phyloP scores from a whole-genome alignment of 495 filamentous ascomycete genomes.

The Elasticomyces elasticus region DNA sequence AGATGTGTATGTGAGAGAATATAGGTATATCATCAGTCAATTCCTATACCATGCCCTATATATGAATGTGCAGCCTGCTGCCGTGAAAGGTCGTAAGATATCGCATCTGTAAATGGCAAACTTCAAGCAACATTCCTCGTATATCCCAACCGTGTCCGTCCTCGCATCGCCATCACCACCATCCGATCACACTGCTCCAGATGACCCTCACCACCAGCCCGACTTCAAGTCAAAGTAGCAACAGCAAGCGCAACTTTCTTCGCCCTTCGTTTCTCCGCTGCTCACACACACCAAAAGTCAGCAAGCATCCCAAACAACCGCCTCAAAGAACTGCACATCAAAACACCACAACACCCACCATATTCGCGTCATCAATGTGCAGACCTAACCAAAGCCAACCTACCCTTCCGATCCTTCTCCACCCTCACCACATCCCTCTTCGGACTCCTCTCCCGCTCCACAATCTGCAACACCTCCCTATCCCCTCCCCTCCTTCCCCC shows the following conservation, averaged over 20 bases:
- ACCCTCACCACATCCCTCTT: slow-evolving; percentile 47
- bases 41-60: no score
- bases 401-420: slow-evolving; percentile 81
- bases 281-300: not conserved
- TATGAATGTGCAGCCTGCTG: no score
- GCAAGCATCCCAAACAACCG: not conserved
- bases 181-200: no score
- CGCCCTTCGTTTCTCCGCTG: not conserved
- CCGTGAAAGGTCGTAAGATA: no score
- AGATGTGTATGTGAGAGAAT: no score
- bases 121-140: no score
- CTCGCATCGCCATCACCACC: no score
- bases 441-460: slow-evolving; percentile 42
- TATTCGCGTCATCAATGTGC: slow-evolving; percentile 42
- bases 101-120: no score
- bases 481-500: not conserved
- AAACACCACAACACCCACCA: not conserved
- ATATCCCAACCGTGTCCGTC: no score
- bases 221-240: not conserved
- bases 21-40: no score
- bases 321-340: not conserved
- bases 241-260: not conserved
- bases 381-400: slow-evolving; percentile 52
- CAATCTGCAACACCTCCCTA: slow-evolving; percentile 37
- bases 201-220: not conserved